Base-by-base conservation (phyloP, 2,329 filamentous ascomycete genomes). In the Colletotrichum spaethianum region DNA sequence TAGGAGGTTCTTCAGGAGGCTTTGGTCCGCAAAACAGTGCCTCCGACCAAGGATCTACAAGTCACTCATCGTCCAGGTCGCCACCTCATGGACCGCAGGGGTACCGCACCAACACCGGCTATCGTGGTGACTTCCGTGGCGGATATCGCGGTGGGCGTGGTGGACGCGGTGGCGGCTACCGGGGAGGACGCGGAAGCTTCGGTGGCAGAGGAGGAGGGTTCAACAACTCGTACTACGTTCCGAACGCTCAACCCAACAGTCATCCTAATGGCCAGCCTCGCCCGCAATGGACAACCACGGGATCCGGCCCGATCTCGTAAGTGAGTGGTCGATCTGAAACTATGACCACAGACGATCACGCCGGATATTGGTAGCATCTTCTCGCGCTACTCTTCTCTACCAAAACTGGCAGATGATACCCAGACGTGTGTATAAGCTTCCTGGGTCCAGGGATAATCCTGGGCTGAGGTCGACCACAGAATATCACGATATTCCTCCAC, bases 221-320 rank as follows among this genome's bases (percentile, higher is more conserved):
- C 7, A 62, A 33, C 50, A 69, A 42, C 31, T 9, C 65, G 2
- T 60, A 57, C 36, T 70, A 73, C 23, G 42, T 33, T 3, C 40
- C 66, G 20, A 57, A 42, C 8, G 11, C 14, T 4, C 26, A 56
- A 23, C 56, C 50, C 31, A 55, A 68, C 7, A 38, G 63, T 2
- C 55, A 63, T 11, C 60, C 60, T 1, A 63, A 63, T 3, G 52
- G 48, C 18, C 63, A 70, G 16, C 26, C 33, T 1, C 55, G 62
- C 3, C 72, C 71, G 6, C 73, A 74, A 11, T 74, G 73, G 73
- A 46, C 63, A 7, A 68, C 71, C 6, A 28, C 63, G 2, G 64
- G 36, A 1, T 60, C 73, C 12, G 59, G 66, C 4, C 12, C 56
- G 12, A 48, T 40, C 2, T 57, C 62, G 31, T 73, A 71, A 44